These are phyloP conservation scores for Sporobolomyces roseus DNA, from an alignment of 768 basidiomycete genomes.

Conservation along the genomic window DNA sequence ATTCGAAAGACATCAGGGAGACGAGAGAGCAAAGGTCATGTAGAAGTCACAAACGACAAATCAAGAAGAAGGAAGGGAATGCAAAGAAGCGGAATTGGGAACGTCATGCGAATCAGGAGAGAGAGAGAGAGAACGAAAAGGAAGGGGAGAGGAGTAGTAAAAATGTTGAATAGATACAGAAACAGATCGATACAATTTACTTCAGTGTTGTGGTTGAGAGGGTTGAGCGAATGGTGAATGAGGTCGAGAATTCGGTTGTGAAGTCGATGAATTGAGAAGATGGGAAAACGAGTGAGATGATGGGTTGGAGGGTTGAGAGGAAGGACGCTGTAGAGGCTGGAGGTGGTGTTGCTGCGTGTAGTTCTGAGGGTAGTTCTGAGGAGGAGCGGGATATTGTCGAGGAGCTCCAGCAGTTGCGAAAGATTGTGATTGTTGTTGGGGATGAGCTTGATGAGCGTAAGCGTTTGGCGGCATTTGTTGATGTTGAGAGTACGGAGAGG, in stretches of 20 bases:
- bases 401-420: neutral
- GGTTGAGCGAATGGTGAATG: neutral
- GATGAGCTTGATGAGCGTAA: no score
- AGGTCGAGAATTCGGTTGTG: constrained; percentile 5
- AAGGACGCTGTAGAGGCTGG: neutral
- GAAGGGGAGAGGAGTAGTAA: neutral
- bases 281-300: constrained; percentile 5
- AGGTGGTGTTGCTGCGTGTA: neutral
- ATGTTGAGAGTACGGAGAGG: no score
- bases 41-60: no score
- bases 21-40: neutral
- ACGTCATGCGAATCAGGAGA: neutral
- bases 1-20: neutral
- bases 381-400: neutral
- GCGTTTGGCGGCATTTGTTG: no score
- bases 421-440: no score
- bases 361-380: neutral
- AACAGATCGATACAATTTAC: neutral
- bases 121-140: neutral
- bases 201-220: neutral
- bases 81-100: no score
- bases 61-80: no score
- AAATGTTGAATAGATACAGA: neutral
- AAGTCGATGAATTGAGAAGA: constrained; percentile 6
- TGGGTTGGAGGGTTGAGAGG: neutral